Evolutionary conservation across 345 rosid species (phyloP).

Genomic region (Eucalyptus urophylla): DNA sequence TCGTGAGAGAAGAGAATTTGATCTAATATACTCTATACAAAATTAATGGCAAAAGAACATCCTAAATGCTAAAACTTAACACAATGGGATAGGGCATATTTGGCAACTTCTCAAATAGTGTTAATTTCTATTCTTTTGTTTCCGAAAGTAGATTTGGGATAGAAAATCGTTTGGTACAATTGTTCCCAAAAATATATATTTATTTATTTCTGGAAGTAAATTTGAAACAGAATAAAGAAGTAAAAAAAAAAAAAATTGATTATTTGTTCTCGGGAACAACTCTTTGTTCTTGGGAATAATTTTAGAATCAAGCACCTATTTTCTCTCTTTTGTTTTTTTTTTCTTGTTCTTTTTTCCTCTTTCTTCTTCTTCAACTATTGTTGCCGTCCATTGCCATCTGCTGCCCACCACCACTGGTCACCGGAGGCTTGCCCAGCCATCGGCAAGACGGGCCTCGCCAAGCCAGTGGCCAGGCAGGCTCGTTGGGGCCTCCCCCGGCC

Average conservation of each 20-base stretch:
- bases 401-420: accelerated
- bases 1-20: not conserved
- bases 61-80: no score
- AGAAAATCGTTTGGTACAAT: no score
- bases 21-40: not conserved
- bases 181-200: accelerated
- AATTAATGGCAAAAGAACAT: not conserved
- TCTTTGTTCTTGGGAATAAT: accelerated
- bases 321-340: no score
- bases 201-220: accelerated
- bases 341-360: no score
- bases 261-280: accelerated
- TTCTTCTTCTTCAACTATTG: no score
- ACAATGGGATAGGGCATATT: no score
- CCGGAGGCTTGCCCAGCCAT: no score
- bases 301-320: no score
- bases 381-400: accelerated
- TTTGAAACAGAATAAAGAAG: accelerated
- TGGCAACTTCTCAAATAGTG: accelerated
- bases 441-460: accelerated
- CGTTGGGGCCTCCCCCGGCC: accelerated
- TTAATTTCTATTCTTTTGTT: accelerated
- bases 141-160: accelerated
- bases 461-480: no score
- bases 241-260: no score